phyloP scores from a whole-genome alignment of 164 flowering plant species.

The Annona squamosa region DNA sequence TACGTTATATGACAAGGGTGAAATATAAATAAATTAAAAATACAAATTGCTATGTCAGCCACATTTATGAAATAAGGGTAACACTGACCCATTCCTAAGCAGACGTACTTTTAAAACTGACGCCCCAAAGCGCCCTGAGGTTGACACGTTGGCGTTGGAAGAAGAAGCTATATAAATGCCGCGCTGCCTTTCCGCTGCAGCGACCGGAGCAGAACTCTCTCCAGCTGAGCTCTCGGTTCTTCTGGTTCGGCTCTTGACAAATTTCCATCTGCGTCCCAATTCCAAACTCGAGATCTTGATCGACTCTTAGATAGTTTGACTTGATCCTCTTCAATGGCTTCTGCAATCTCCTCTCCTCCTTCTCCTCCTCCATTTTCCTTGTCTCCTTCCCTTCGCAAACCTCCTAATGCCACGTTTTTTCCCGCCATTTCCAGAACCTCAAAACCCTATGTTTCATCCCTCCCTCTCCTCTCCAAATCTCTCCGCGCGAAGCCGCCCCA shows the following conservation, averaged over 20 bases:
- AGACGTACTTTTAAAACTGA: too few species aligned
- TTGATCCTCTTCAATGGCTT: slow-evolving; percentile 3
- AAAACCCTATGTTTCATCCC: neutral
- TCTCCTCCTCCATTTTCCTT: neutral
- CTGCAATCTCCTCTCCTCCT: slow-evolving; percentile 2
- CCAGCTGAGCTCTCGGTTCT: neutral
- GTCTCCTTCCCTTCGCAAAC: neutral
- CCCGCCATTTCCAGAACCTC: neutral
- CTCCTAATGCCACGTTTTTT: neutral
- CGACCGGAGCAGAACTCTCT: neutral
- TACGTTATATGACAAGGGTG: too few species aligned
- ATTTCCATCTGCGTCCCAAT: neutral
- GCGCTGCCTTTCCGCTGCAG: neutral
- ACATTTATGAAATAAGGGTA: too few species aligned
- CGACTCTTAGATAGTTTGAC: neutral
- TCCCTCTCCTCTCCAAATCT: neutral
- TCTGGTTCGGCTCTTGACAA: neutral
- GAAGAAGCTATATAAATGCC: neutral
- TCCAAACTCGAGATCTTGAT: neutral
- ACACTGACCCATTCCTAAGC: too few species aligned
- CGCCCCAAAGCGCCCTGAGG: too few species aligned
- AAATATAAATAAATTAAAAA: too few species aligned
- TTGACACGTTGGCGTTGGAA: too few species aligned
- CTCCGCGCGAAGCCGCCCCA: neutral
- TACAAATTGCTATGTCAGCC: too few species aligned